Evolutionary conservation across 352 stramenopile species (phyloP).

Genomic region (Phytophthora fragariaefolia): DNA sequence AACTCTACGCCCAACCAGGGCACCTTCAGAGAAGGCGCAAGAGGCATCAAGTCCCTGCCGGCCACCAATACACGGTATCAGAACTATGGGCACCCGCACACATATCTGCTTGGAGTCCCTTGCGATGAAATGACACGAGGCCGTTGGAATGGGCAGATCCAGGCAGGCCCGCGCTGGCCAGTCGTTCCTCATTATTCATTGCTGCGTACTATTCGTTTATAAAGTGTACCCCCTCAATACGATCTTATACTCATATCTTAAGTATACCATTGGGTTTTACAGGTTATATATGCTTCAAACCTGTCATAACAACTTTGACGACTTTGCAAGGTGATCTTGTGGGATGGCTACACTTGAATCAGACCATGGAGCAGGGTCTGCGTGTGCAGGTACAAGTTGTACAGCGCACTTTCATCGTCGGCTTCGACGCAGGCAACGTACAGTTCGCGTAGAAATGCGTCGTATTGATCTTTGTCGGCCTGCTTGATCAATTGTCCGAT

Average conservation of each 20-base stretch:
- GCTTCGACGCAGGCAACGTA: slow-evolving; percentile 48
- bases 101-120: neutral
- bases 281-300: neutral
- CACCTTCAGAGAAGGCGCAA: slow-evolving; percentile 16
- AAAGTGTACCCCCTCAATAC: too few relatives aligned
- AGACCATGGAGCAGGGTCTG: slow-evolving; percentile 40
- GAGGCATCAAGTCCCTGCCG: slow-evolving; percentile 26
- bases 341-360: slow-evolving; percentile 25
- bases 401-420: slow-evolving; percentile 47
- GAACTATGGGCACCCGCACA: neutral
- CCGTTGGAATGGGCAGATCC: neutral
- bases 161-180: slow-evolving; percentile 10
- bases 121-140: neutral
- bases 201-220: neutral
- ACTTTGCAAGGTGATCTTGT: slow-evolving; percentile 25
- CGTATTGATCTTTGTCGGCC: slow-evolving; percentile 36
- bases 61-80: too few relatives aligned
- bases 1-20: slow-evolving; percentile 41
- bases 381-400: slow-evolving; percentile 46
- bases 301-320: neutral
- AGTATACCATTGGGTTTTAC: too few relatives aligned
- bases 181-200: slow-evolving; percentile 3
- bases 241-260: too few relatives aligned
- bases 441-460: slow-evolving; percentile 43
- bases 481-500: slow-evolving; percentile 43